These are phyloP conservation scores for Termitomyces sp. DNA, from an alignment of 1,284 basidiomycete species.

Conservation along the genomic window DNA sequence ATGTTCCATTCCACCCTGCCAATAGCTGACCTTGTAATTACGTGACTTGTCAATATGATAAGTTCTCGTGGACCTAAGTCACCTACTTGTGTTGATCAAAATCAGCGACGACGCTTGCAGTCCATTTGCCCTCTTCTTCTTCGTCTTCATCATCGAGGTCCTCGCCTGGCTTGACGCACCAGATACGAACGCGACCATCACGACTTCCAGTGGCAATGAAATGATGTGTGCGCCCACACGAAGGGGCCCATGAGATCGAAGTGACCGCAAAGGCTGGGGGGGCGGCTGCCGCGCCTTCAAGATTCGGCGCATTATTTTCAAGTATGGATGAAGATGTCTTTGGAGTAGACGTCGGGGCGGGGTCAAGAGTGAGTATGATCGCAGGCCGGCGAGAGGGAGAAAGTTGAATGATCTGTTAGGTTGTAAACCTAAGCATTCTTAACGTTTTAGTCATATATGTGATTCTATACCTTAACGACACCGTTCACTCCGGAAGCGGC, in stretches of 20 bases:
- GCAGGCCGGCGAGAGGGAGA: slow-evolving; percentile 49
- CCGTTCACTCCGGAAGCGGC: slow-evolving; percentile 69
- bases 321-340: slow-evolving; percentile 4
- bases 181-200: slow-evolving; percentile 85
- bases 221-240: slow-evolving; percentile 87
- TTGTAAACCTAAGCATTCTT: not conserved
- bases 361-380: slow-evolving; percentile 39
- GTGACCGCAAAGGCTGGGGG: slow-evolving; percentile 60
- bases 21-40: slow-evolving; percentile 48
- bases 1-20: slow-evolving; percentile 84
- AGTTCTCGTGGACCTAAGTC: slow-evolving; percentile 16
- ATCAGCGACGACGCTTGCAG: slow-evolving; percentile 71
- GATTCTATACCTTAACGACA: slow-evolving; percentile 59
- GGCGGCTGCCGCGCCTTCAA: slow-evolving; percentile 11
- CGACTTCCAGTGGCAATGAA: slow-evolving; percentile 84
- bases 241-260: slow-evolving; percentile 85
- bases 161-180: slow-evolving; percentile 65
- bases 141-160: slow-evolving; percentile 34
- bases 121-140: slow-evolving; percentile 58
- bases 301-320: slow-evolving; percentile 8
- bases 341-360: slow-evolving; percentile 18
- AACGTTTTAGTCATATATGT: not conserved
- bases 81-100: slow-evolving; percentile 76
- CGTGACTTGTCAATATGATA: not conserved
- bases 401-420: slow-evolving; percentile 49